Conservation (phyloP, 345 rosid species). For the Dimocarpus longan region DNA sequence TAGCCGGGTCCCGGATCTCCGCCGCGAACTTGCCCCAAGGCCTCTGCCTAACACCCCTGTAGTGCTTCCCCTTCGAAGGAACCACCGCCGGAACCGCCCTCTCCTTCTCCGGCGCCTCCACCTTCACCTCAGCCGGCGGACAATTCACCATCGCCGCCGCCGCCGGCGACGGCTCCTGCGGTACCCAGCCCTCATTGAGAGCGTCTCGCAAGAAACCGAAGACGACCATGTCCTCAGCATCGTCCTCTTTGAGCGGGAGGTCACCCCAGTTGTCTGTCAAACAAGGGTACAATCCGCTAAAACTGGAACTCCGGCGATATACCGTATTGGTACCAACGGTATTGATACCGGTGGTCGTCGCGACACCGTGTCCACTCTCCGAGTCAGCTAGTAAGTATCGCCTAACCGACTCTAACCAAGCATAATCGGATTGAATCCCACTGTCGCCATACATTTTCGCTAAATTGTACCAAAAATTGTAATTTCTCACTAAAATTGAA, state of each 20-base stretch:
- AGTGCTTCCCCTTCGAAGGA: conserved; percentile 70
- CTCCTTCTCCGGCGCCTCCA: conserved; percentile 11
- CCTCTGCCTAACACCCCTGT: conserved; percentile 93
- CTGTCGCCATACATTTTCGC: conserved; percentile 43
- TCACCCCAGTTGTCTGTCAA: conserved; percentile 93
- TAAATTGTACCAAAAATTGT: neutral
- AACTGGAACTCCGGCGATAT: conserved; percentile 66
- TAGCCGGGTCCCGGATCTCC: conserved; percentile 97
- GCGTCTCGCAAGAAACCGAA: conserved; percentile 77
- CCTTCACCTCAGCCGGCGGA: conserved; percentile 1
- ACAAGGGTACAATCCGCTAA: conserved; percentile 70
- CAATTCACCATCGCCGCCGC: neutral
- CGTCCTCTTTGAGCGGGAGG: conserved; percentile 74
- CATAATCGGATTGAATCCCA: conserved; percentile 46
- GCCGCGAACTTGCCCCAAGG: conserved; percentile 99
- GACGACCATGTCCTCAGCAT: conserved; percentile 87
- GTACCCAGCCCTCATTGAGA: conserved; percentile 75
- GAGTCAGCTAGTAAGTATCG: conserved; percentile 55
- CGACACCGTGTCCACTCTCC: conserved; percentile 20
- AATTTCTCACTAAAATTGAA: neutral
- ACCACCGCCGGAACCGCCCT: conserved; percentile 31
- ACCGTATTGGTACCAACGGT: conserved; percentile 17
- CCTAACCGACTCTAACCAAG: conserved; percentile 55
- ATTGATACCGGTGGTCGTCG: conserved; percentile 19
- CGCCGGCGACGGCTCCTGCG: conserved; percentile 36